Percentiles rank a stretch among this genome's conserved stretches.
phyloP scores from a whole-genome alignment of 257 asterid species.

The Nyctanthes arbortristis region DNA sequence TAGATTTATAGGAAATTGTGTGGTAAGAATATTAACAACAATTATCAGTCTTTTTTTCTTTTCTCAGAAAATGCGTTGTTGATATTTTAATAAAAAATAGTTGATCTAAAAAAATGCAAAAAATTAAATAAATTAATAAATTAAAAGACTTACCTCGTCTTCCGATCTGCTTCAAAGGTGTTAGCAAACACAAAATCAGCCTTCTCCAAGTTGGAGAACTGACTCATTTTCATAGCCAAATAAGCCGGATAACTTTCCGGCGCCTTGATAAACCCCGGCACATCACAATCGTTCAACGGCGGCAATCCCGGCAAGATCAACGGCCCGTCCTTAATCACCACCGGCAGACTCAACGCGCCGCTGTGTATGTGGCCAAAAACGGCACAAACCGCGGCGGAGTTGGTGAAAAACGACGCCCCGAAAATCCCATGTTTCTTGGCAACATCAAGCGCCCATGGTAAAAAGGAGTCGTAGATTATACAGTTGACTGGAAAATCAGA shows the following conservation, averaged over 20 bases:
- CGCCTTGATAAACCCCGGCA: conserved; percentile 56
- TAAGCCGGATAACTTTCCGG: conserved; percentile 72
- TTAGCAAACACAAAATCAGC: conserved; percentile 62
- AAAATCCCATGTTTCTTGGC: conserved; percentile 43
- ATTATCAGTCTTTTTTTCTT: no score
- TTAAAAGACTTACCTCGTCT: conserved; percentile 36
- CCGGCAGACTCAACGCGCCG: conserved; percentile 48
- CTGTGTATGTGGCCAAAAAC: conserved; percentile 50
- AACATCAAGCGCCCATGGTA: conserved; percentile 81
- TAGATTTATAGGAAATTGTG: no score
- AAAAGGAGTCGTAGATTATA: conserved; percentile 55
- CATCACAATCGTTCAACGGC: conserved; percentile 40
- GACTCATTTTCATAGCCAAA: conserved; percentile 58
- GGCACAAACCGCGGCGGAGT: conserved; percentile 54
- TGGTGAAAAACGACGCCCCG: conserved; percentile 74
- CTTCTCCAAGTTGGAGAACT: conserved; percentile 50
- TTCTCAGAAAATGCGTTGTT: no score
- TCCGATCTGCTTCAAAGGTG: conserved; percentile 50
- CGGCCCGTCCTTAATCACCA: conserved; percentile 28
- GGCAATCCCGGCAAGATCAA: conserved; percentile 61
- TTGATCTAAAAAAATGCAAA: no score
- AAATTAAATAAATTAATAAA: no score
- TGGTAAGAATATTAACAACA: no score
- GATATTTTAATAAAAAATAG: no score
- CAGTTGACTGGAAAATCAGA: conserved; percentile 39